Conservation (phyloP, 192 early-diverging fungal genomes). For the Spinellus fusiger region DNA sequence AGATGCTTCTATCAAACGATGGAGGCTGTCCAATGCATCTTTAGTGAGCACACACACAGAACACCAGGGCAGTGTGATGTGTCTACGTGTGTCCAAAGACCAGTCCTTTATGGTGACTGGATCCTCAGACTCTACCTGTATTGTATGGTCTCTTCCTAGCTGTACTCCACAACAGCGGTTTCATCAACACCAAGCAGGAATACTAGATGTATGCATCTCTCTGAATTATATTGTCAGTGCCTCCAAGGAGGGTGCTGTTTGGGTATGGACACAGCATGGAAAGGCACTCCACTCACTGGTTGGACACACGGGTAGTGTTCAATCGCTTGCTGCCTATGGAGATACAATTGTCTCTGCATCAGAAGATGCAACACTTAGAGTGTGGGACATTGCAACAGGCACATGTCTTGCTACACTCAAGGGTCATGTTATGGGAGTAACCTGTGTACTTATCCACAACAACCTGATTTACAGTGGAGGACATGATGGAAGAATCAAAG, state of each 20-base stretch:
- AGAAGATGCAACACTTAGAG: slow-evolving; percentile 74
- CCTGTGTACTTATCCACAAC: slow-evolving; percentile 80
- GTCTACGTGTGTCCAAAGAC: slow-evolving; percentile 72
- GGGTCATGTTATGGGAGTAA: slow-evolving; percentile 77
- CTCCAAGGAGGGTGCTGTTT: slow-evolving; percentile 90
- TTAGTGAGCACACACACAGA: slow-evolving; percentile 48
- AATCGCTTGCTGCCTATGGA: slow-evolving; percentile 78
- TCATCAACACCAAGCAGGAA: slow-evolving; percentile 70
- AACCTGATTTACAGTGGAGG: slow-evolving; percentile 71
- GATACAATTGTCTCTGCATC: slow-evolving; percentile 77
- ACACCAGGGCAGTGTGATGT: slow-evolving; percentile 67
- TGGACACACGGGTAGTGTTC: slow-evolving; percentile 92
- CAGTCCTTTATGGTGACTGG: slow-evolving; percentile 68
- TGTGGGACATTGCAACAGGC: slow-evolving; percentile 73
- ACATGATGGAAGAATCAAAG: slow-evolving; percentile 72
- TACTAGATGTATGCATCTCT: slow-evolving; percentile 85
- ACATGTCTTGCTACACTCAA: slow-evolving; percentile 64
- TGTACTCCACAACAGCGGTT: slow-evolving; percentile 43
- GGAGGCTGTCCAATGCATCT: slow-evolving; percentile 62
- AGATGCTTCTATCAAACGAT: slow-evolving; percentile 75
- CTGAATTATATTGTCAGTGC: slow-evolving; percentile 71
- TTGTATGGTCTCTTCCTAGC: slow-evolving; percentile 63
- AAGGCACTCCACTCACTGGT: slow-evolving; percentile 55
- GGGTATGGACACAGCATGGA: slow-evolving; percentile 74
- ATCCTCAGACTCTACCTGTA: slow-evolving; percentile 79